These are phyloP conservation scores for Syzygium aqueum DNA, from an alignment of 345 rosid genomes.

Conservation along the genomic window DNA sequence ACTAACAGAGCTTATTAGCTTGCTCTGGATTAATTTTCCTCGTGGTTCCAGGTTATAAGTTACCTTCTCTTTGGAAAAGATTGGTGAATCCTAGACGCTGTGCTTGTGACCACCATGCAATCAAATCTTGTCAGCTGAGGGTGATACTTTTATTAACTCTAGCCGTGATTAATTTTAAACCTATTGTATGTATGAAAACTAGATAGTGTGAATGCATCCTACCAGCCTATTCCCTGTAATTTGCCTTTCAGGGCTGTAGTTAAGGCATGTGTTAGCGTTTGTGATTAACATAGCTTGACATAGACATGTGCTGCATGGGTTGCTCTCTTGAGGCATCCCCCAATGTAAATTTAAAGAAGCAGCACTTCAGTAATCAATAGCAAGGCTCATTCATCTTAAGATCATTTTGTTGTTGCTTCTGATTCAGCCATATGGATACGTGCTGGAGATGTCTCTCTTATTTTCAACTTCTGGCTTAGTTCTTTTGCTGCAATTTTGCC, in stretches of 20 bases:
- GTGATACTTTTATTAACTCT: neutral
- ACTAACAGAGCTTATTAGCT: neutral
- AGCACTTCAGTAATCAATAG: neutral
- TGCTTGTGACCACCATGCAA: neutral
- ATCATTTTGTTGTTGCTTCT: neutral
- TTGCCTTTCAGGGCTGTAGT: neutral
- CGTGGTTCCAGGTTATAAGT: neutral
- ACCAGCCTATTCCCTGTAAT: neutral
- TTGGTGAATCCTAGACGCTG: neutral
- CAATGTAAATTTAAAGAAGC: neutral
- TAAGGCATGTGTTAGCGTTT: neutral
- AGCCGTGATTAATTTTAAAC: neutral
- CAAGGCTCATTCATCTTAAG: neutral
- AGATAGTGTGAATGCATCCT: neutral
- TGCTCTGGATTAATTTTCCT: neutral
- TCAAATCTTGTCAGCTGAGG: neutral
- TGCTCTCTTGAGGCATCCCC: neutral
- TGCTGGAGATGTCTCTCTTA: neutral
- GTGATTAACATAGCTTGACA: neutral
- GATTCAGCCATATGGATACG: neutral
- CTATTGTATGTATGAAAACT: neutral
- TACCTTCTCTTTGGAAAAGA: neutral
- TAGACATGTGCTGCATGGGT: neutral
- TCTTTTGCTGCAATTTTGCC: neutral
- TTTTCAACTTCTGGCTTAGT: neutral